These are phyloP conservation scores for Phyllosticta citrichinensis DNA, from an alignment of 2,329 filamentous ascomycete species.

Conservation along the genomic window DNA sequence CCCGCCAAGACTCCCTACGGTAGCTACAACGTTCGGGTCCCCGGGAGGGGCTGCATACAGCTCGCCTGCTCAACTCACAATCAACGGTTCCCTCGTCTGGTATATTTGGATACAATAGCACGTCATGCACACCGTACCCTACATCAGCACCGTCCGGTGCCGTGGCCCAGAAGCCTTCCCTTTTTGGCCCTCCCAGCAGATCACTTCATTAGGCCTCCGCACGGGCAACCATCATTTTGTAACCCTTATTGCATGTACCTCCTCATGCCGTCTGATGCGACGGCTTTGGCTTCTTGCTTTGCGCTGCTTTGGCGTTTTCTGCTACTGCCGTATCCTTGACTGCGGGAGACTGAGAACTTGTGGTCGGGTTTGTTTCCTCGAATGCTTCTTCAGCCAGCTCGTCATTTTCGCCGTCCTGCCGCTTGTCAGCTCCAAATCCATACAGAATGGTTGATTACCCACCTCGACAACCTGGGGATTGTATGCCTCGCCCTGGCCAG, in stretches of 20 bases:
- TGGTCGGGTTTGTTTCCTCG: background rate
- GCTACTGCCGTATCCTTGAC: too few species aligned
- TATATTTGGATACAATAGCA: conserved; percentile 5
- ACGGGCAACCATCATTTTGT: background rate
- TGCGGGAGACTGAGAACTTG: background rate
- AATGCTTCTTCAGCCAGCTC: background rate
- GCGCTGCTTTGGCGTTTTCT: background rate
- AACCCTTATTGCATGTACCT: background rate
- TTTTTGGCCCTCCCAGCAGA: background rate
- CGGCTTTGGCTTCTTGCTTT: background rate
- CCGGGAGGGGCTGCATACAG: background rate
- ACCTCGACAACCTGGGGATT: conserved; percentile 2
- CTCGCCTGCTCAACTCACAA: conserved; percentile 9
- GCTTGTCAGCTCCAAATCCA: background rate
- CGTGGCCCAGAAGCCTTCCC: background rate
- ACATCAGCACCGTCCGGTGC: background rate
- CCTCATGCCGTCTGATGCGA: background rate
- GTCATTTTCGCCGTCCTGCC: background rate
- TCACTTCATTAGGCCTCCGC: background rate
- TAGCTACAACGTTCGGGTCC: background rate
- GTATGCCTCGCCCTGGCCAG: background rate
- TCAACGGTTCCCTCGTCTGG: conserved; percentile 2
- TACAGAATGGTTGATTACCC: background rate
- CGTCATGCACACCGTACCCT: conserved; percentile 2
- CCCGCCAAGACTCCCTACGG: conserved; percentile 8